Base-by-base conservation (phyloP, 179 eudicot genomes). In the Drosera spatulata region DNA sequence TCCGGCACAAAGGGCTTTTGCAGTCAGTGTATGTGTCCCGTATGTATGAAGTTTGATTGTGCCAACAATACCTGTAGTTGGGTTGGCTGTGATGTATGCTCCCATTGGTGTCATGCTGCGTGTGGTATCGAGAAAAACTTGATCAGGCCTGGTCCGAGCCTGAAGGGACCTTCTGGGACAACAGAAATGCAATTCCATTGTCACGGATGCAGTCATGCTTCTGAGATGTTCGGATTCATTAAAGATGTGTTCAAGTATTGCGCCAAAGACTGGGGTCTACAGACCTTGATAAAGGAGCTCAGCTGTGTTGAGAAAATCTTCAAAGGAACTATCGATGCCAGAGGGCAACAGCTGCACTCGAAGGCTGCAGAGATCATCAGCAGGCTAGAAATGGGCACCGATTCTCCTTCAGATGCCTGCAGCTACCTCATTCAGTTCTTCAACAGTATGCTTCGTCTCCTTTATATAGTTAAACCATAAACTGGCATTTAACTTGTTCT, bases 51-150 rank as follows among this genome's bases (percentile, higher is more conserved):
- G 57, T 88, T 81, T 42, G 96, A 88, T 60, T 88, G 90, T 62
- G 94, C 96, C 33, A 83, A 41, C 69, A 85, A 83, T 63, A 88
- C 96, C 2, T 88, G 96, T 67, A 85, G 86, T 72, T 88, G 96
- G 96, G 94, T 88, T 56, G 94, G 96, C 1, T 88, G 94, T 68
- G 96, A 88, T 62, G 83, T 78, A 42, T 88, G 96, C 71, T 76
- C 87, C 41, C 94, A 88, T 64, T 88, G 96, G 94, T 88, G 86
- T 62, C 96, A 88, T 69, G 90, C 90, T 52, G 73, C 79, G 9
- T 88, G 96, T 73, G 90, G 86, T 14, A 72, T 86, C 58, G 77
- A 83, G 59, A 81, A 68, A 51, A 80, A 80, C 61, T 77, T 81
- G 46, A 88, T 88, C 61, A 86, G 73, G 71, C 83, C 94, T 7